Evolutionary conservation across 2,329 filamentous ascomycete species (phyloP), one percentile per base, ranked within the genome.

Genomic region (Botrytis paeoniae): DNA sequence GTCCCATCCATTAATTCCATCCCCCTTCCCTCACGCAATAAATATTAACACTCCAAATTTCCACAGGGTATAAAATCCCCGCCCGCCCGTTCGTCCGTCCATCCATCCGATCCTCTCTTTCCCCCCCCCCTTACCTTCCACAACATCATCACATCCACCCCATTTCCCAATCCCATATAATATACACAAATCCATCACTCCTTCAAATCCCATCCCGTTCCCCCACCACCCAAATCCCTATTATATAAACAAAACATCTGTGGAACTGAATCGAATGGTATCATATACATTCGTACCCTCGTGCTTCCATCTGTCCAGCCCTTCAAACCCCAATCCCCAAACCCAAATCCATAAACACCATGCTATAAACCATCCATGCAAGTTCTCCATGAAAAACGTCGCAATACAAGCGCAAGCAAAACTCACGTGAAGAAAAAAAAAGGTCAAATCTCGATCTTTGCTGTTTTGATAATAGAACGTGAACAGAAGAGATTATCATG

Each of bases 61-160:
- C 64, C 16, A 68, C 45, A 29, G 64, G 64, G 64, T 68, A 68
- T 68, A 54, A 68, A 29, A 68, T 68, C 64, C 64, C 64, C 41
- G 18, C 43, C 41, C 14, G 0, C 14, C 14, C 6, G 14, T 4
- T 25, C 48, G 8, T n/a, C 48, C 32, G 29, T 20, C 32, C 22
- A 14, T 64, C 5, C 41, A 35, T 43, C 39, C 41, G 10, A 16
- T 25, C 64, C 32, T 22, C 32, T 12, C 41, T 22, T n/a, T n/a
- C 5, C 5, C 22, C 61, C 61, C 35, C 20, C 9, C 37, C 18
- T 35, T 14, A 12, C 45, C 37, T 10, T 29, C 16, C 35, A 54
- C 64, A 29, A 39, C 45, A 29, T 41, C 63, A 65, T 37, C 25
- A 35, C 25, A 66, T 39, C 35, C 35, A 68, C 37, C n/a, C 61